Evolutionary conservation across 345 rosid species (phyloP), one percentile per base, ranked within the genome.

Genomic region (Pseudoturritis turrita): DNA sequence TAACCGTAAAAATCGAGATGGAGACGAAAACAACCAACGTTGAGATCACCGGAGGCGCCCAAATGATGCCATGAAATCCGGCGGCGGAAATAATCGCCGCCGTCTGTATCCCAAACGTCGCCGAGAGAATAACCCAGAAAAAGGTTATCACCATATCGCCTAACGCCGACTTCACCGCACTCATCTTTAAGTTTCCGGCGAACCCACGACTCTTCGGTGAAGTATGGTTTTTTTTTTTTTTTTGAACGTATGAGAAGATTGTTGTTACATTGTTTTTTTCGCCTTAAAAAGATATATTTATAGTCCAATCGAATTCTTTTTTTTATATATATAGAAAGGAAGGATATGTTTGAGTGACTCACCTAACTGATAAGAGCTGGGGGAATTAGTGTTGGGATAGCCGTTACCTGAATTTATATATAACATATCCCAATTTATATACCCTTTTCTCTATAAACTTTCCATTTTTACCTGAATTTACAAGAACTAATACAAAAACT

Each of bases 71-170:
- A 22, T 79, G 71, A 54, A 89, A 71, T 12, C 92, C 91, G 15
- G 82, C 59, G 19, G 85, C 81, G 5, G 85, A 59, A 19, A 84
- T 78, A 57, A 84, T 85, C 68, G 79, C 68, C 54, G 80, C 67
- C 10, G 98, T 84, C 10, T 88, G 76, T 17, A 87, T 67, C 22
- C 91, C 86, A 45, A 89, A 87, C 56, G 86, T 78, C 2, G 96
- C 82, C 7, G 96, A 82, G 21, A 72, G 82, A 54, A 87, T 86
- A 19, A 91, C 87, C 98, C 97, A 94, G 77, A 82, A 50, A 73
- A 79, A 89, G 2, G 96, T 89, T 19, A 91, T 29, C 57, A 85
- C 62, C 66, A 78, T 77, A 72, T 94, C 98, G 2, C 89, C 88
- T 8, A 81, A 57, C 11, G 97, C 95, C 10, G 85, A 75, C 77